Percentiles rank a stretch among this genome's conserved stretches.
phyloP scores from a whole-genome alignment of 148 eudicot genomes.

The Camellia japonica region DNA sequence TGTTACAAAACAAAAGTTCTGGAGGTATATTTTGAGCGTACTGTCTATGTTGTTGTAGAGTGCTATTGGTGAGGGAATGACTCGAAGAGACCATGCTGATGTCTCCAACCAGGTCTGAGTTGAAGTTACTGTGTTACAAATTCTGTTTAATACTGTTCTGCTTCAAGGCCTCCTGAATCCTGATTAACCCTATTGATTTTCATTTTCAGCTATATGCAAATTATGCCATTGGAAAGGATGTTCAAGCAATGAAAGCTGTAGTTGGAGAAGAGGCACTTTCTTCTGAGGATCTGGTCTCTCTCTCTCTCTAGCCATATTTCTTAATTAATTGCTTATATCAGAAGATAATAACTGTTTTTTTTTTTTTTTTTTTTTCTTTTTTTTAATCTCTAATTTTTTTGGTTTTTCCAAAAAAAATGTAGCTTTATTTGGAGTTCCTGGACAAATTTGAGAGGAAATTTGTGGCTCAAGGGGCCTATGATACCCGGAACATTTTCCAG shows the following conservation, averaged over 20 bases:
- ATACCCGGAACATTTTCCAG: constrained; percentile 88
- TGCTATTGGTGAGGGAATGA: constrained; percentile 99
- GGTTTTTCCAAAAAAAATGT: constrained; percentile 10
- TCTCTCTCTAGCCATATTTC: background rate
- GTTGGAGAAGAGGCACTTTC: constrained; percentile 97
- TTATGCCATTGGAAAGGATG: constrained; percentile 95
- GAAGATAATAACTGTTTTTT: background rate
- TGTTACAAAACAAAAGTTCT: background rate
- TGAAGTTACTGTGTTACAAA: background rate
- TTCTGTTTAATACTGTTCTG: background rate
- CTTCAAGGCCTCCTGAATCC: background rate
- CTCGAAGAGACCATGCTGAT: constrained; percentile 86
- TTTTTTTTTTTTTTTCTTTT: background rate
- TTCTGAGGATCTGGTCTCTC: constrained; percentile 77
- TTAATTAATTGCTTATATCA: background rate
- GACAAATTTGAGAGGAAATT: constrained; percentile 97
- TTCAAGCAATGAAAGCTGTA: constrained; percentile 94
- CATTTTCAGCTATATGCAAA: constrained; percentile 70
- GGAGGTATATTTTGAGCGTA: background rate
- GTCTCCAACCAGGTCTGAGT: constrained; percentile 77
- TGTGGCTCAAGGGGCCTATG: constrained; percentile 94
- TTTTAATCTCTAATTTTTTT: background rate
- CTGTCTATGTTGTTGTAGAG: constrained; percentile 41
- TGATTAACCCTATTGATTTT: background rate
- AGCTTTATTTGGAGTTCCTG: constrained; percentile 87